Conservation (phyloP, 202 grass and related monocot species). For the Dendrocalamus latiflorus region DNA sequence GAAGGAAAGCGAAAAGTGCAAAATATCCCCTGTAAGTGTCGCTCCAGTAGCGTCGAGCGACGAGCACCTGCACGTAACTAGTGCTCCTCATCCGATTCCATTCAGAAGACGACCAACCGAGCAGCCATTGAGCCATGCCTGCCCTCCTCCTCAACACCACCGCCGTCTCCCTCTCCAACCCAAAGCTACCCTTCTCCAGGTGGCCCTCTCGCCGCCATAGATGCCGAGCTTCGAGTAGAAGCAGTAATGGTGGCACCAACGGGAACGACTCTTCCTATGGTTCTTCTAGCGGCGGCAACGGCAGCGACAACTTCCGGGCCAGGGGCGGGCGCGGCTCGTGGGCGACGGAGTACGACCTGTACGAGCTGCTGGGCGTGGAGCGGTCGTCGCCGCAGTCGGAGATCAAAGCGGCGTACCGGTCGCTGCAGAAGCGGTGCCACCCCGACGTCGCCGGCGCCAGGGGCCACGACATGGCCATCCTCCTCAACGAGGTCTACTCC, state of each 20-base stretch:
- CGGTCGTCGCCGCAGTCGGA: slow-evolving; percentile 49
- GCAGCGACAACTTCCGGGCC: background rate
- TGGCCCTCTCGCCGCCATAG: too few species aligned
- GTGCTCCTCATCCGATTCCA: too few species aligned
- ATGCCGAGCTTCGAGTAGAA: slow-evolving; percentile 15
- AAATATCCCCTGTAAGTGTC: too few species aligned
- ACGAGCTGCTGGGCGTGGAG: slow-evolving; percentile 77
- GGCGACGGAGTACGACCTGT: slow-evolving; percentile 72
- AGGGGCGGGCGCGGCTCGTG: slow-evolving; percentile 45
- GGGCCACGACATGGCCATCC: slow-evolving; percentile 82
- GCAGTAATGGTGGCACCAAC: too few species aligned
- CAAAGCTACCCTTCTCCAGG: background rate
- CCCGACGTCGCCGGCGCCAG: slow-evolving; percentile 66
- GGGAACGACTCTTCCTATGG: background rate
- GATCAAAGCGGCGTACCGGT: slow-evolving; percentile 86
- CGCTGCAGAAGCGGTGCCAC: slow-evolving; percentile 96
- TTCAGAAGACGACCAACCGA: too few species aligned
- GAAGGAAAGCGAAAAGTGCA: too few species aligned
- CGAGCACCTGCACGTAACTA: too few species aligned
- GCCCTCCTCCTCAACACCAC: too few species aligned
- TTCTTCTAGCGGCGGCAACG: background rate
- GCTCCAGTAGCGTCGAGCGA: too few species aligned
- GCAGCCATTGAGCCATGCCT: too few species aligned
- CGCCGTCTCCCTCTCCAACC: background rate
- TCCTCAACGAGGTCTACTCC: slow-evolving; percentile 89